A percentile compares a stretch with the other conserved stretches of the same genome.
phyloP scores from a whole-genome alignment of 2,329 filamentous ascomycete species.

The Venturiaceae sp. region DNA sequence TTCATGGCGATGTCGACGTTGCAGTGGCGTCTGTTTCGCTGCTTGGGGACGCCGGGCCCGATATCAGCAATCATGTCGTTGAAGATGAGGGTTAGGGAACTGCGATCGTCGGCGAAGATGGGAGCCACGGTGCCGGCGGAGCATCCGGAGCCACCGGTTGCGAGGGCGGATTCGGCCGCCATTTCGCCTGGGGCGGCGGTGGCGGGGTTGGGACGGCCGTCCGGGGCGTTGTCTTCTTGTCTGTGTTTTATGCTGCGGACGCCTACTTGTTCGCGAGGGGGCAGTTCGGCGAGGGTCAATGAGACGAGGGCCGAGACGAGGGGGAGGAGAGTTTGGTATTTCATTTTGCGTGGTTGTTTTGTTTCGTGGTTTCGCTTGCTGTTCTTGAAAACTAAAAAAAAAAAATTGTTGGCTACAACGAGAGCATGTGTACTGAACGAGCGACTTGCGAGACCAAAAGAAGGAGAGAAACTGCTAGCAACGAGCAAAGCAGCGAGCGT shows the following conservation, averaged over 20 bases:
- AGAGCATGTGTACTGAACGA: too few species aligned
- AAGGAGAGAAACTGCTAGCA: too few species aligned
- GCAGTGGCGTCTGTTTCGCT: neutral
- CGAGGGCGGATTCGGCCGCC: neutral
- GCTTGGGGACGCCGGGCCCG: neutral
- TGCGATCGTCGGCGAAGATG: neutral
- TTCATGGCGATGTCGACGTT: neutral
- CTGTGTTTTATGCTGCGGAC: neutral
- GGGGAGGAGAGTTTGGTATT: neutral
- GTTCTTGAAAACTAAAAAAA: too few species aligned
- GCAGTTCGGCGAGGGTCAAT: neutral
- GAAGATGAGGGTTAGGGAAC: slow-evolving; percentile 2
- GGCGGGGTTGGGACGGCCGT: neutral
- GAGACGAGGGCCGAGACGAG: neutral
- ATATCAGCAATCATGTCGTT: neutral
- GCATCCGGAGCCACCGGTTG: neutral
- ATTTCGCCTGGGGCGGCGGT: neutral
- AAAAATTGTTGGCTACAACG: too few species aligned
- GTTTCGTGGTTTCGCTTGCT: too few species aligned
- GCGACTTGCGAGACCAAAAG: too few species aligned
- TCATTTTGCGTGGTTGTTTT: neutral
- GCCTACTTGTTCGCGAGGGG: neutral
- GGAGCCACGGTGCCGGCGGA: neutral
- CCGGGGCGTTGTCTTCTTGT: too few species aligned
- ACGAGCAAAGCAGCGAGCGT: too few species aligned